Conservation (phyloP, 306 rosid species). For the Pyrus communis region DNA sequence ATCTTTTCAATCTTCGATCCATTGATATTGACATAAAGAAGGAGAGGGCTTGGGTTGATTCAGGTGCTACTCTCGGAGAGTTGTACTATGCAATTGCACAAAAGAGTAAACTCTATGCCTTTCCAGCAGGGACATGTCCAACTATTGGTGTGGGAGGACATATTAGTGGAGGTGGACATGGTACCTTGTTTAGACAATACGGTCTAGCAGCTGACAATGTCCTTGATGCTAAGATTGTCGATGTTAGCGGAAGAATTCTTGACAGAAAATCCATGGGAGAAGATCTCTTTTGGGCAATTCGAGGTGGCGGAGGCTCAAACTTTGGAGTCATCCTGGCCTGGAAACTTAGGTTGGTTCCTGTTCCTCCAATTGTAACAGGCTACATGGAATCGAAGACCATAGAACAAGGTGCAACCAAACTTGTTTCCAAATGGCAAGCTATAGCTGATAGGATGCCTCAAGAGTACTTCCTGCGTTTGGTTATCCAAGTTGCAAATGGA, state of each 20-base stretch:
- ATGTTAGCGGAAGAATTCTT: slow-evolving; percentile 40
- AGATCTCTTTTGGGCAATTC: slow-evolving; percentile 61
- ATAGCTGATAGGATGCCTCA: slow-evolving; percentile 32
- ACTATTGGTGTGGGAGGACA: slow-evolving; percentile 26
- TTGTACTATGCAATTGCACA: slow-evolving; percentile 22
- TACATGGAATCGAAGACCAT: slow-evolving; percentile 33
- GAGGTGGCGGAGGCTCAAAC: slow-evolving; percentile 66
- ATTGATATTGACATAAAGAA: slow-evolving; percentile 5
- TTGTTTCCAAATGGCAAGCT: slow-evolving; percentile 46
- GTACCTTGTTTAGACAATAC: slow-evolving; percentile 30
- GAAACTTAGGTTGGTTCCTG: slow-evolving; percentile 52
- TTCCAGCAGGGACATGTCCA: slow-evolving; percentile 28
- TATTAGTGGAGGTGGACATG: slow-evolving; percentile 19
- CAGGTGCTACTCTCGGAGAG: slow-evolving; percentile 26
- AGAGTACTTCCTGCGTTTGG: slow-evolving; percentile 37
- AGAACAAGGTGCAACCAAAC: slow-evolving; percentile 39
- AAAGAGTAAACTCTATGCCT: slow-evolving; percentile 13
- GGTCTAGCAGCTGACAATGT: slow-evolving; percentile 51
- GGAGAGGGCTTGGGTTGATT: slow-evolving; percentile 3
- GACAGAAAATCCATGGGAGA: slow-evolving; percentile 60
- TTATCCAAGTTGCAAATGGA: slow-evolving; percentile 22
- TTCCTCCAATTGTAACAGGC: slow-evolving; percentile 41
- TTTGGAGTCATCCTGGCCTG: slow-evolving; percentile 56
- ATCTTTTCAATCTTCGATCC: slow-evolving; percentile 20
- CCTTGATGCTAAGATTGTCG: slow-evolving; percentile 14